Evolutionary conservation across 139 green algal genomes (phyloP).

Genomic region (Yamagishiella unicocca): DNA sequence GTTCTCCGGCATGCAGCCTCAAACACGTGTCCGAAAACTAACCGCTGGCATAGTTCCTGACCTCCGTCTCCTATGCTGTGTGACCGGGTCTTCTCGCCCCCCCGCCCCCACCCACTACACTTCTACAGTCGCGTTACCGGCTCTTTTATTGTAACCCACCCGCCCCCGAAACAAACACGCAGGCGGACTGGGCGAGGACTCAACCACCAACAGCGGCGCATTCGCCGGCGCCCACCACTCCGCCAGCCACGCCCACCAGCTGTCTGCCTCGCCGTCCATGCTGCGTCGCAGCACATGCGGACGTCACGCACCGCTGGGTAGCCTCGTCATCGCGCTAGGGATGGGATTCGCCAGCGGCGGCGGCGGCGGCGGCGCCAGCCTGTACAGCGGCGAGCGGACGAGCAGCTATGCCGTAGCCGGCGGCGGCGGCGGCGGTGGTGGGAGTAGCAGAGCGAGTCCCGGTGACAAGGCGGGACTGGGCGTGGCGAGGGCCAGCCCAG

Average conservation of each 20-base stretch:
- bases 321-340: slow-evolving; percentile 20
- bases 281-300: neutral
- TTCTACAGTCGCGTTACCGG: no score
- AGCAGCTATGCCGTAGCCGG: neutral
- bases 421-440: neutral
- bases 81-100: no score
- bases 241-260: neutral
- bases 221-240: neutral
- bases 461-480: no score
- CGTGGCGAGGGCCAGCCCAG: no score
- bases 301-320: neutral
- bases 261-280: neutral
- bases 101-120: no score
- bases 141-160: no score
- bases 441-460: no score
- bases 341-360: neutral
- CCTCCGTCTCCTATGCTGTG: no score
- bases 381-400: neutral
- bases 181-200: slow-evolving; percentile 14
- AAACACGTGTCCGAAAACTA: no score
- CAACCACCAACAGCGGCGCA: neutral
- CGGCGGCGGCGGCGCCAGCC: neutral
- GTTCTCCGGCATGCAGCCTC: no score
- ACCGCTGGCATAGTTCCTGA: no score
- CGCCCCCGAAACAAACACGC: no score